These are phyloP conservation scores for Conticribra guillardii DNA, from an alignment of 108 stramenopile genomes.

Conservation along the genomic window DNA sequence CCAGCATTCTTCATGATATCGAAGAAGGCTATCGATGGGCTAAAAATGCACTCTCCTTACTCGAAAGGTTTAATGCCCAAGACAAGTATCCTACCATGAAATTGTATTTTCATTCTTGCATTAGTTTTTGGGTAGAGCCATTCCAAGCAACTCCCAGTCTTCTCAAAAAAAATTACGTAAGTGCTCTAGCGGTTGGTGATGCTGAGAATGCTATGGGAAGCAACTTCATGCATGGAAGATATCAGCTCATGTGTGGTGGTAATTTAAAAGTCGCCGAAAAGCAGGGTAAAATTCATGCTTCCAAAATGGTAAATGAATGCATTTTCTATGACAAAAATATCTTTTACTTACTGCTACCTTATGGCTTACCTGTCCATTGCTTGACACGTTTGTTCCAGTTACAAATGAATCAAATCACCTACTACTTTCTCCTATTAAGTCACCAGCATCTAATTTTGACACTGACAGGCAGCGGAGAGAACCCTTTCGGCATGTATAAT, in stretches of 20 bases:
- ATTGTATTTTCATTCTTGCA: not conserved
- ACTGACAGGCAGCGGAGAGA: too few relatives aligned
- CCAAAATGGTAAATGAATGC: not conserved
- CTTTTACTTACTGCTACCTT: too few relatives aligned
- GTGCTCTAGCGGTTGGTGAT: not conserved
- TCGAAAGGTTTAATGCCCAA: not conserved
- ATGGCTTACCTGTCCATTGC: too few relatives aligned
- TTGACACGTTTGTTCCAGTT: too few relatives aligned
- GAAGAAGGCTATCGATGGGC: not conserved
- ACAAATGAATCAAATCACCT: too few relatives aligned
- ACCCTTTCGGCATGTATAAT: too few relatives aligned
- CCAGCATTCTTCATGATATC: not conserved
- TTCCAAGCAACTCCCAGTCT: not conserved
- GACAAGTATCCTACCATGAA: not conserved
- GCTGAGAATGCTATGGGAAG: not conserved
- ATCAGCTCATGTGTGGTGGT: not conserved
- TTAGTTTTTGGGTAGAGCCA: not conserved
- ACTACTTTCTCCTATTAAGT: too few relatives aligned
- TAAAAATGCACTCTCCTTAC: not conserved
- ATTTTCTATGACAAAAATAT: too few relatives aligned
- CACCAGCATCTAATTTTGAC: too few relatives aligned
- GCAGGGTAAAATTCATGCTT: not conserved
- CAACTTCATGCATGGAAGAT: not conserved
- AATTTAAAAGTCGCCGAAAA: not conserved
- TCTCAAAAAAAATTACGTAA: not conserved